A percentile compares a stretch with the other conserved stretches of the same genome.
Conservation (phyloP, 2,329 filamentous ascomycete genomes). For the Chaetomium olivaceum region DNA sequence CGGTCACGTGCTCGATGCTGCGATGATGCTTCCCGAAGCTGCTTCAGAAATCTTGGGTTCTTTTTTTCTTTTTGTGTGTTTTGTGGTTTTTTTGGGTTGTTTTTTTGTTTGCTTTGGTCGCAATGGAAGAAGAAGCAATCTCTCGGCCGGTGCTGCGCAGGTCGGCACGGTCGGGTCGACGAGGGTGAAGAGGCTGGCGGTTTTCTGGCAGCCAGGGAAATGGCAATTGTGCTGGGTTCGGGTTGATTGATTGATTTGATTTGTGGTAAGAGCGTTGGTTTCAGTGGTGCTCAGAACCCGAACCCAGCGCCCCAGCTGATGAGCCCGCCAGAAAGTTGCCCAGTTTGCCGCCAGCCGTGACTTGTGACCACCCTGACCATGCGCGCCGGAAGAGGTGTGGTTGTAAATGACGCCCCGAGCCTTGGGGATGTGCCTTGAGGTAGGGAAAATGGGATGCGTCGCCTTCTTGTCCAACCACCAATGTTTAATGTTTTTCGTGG, state of each 20-base stretch:
- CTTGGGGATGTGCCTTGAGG: not conserved
- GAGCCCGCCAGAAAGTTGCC: constrained; percentile 1
- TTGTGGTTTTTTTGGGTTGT: not conserved
- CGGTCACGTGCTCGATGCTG: constrained; percentile 23
- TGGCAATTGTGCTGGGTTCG: constrained; percentile 6
- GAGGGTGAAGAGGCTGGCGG: not conserved
- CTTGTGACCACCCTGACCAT: not conserved
- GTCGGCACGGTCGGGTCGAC: constrained; percentile 12
- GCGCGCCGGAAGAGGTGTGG: not conserved
- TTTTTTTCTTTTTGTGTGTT: not conserved
- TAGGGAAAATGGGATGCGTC: not conserved
- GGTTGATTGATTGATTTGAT: constrained; percentile 1
- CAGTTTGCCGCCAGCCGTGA: constrained; percentile 3
- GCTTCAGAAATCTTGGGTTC: not conserved
- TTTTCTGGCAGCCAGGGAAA: constrained; percentile 10
- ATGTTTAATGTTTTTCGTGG: constrained; percentile 4
- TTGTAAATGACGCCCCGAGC: not conserved
- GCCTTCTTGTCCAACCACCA: constrained; percentile 17
- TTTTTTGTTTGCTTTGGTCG: constrained; percentile 4
- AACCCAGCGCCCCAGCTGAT: constrained; percentile 8
- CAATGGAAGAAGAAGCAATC: constrained; percentile 4
- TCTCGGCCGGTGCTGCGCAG: constrained; percentile 3
- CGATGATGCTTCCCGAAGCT: not conserved
- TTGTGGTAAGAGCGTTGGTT: constrained; percentile 12
- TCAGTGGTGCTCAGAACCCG: not conserved